Evolutionary conservation across 352 stramenopile genomes (phyloP), one percentile per base, ranked within the genome.

Genomic region (Nothophytophthora sp.): DNA sequence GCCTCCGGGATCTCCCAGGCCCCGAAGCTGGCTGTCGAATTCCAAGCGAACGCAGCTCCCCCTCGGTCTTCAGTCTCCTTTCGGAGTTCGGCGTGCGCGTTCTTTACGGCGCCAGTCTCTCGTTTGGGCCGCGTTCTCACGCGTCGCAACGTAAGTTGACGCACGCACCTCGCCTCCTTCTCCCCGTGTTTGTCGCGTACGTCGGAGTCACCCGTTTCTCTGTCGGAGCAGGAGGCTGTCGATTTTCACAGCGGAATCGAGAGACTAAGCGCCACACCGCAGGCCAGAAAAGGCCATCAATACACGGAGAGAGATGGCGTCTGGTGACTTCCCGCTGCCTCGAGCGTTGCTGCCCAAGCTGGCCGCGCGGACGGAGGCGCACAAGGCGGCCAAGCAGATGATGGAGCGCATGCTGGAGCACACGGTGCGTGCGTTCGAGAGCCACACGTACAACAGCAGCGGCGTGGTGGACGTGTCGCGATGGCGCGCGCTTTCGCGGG

Each of bases 251-350:
- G 29, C 29, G n/a, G n/a, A n/a, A n/a, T n/a, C n/a, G n/a, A n/a
- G n/a, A n/a, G n/a, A n/a, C n/a, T n/a, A n/a, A n/a, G n/a, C n/a
- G n/a, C n/a, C n/a, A n/a, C n/a, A n/a, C n/a, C n/a, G n/a, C n/a
- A n/a, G n/a, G n/a, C n/a, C n/a, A n/a, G n/a, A 35, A 15, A 35
- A 35, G 29, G 27, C 27, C 27, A 32, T 6, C 27, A 6, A 32
- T 6, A 6, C 44, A 4, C 23, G 12, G n/a, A 30, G 46, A 51
- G 10, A 46, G 19, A 65, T 70, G 60, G 19, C 50, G 54, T 44
- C 63, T 19, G 47, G 46, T 13, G 57, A 60, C 37, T 80, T 80
- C 50, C 66, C 70, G 0, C 29, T 74, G 32, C 57, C 65, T 20
- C 62, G 70, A 13, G 27, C 48, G 30, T 63, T 67, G 55, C 53